Percentiles rank a stretch among this genome's conserved stretches.
These are phyloP conservation scores for Talaromyces verruculosus DNA, from an alignment of 2,329 filamentous ascomycete genomes.

Conservation along the genomic window DNA sequence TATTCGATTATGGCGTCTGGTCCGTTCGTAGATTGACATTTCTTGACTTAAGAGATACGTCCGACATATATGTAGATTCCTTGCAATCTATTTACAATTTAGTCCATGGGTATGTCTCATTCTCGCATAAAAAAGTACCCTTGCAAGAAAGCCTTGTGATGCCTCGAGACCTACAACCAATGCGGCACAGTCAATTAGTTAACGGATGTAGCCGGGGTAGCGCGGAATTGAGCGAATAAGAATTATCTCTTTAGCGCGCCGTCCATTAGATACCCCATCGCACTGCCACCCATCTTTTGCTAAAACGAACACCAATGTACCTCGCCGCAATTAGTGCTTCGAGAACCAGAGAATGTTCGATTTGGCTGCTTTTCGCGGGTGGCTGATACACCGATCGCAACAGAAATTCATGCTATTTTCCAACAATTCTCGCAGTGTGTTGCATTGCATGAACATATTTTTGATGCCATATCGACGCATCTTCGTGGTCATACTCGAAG, in stretches of 20 bases:
- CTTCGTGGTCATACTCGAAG: neutral
- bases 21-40: neutral
- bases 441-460: neutral
- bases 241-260: neutral
- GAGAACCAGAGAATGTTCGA: neutral
- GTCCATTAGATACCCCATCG: neutral
- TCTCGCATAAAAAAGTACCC: neutral
- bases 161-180: neutral
- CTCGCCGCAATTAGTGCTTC: conserved; percentile 2
- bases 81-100: neutral
- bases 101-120: neutral
- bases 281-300: conserved; percentile 1
- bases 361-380: neutral
- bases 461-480: neutral
- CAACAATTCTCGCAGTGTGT: neutral
- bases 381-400: neutral
- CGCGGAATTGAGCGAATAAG: neutral
- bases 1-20: neutral
- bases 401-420: neutral
- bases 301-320: conserved; percentile 1
- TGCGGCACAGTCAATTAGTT: conserved; percentile 1
- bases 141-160: conserved; percentile 4
- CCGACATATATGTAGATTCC: neutral
- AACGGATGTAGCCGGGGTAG: neutral
- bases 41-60: neutral